Conservation (phyloP, 371 early-diverging fungal genomes). For the Mucor ambiguus region DNA sequence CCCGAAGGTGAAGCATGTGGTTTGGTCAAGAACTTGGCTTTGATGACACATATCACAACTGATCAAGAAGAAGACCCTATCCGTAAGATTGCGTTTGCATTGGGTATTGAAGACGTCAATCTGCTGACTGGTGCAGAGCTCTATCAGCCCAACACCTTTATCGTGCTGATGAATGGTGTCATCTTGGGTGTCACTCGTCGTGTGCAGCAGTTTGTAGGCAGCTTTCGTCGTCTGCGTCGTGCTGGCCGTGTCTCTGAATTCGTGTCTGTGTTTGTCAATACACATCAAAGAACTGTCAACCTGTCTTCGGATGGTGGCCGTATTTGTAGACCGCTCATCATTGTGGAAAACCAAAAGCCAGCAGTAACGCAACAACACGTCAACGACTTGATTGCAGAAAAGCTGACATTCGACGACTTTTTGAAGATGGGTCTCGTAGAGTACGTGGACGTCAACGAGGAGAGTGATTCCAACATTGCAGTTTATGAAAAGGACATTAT, state of each 20-base stretch:
- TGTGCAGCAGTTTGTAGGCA: constrained; percentile 75
- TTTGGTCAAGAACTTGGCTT: constrained; percentile 98
- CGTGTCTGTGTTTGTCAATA: constrained; percentile 92
- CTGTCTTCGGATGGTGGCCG: constrained; percentile 99
- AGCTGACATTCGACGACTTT: constrained; percentile 89
- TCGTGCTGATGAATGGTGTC: constrained; percentile 94
- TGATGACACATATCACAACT: constrained; percentile 99
- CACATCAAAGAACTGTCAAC: constrained; percentile 84
- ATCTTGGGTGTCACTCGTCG: constrained; percentile 88
- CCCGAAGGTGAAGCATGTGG: constrained; percentile 99
- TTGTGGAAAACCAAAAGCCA: constrained; percentile 86
- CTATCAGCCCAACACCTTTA: constrained; percentile 70
- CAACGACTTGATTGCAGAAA: constrained; percentile 61
- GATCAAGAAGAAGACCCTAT: constrained; percentile 89
- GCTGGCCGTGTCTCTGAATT: constrained; percentile 88
- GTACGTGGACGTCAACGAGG: constrained; percentile 99
- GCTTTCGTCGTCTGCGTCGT: constrained; percentile 88
- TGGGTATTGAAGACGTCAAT: constrained; percentile 92
- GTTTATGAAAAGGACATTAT: constrained; percentile 86
- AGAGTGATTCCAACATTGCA: constrained; percentile 96
- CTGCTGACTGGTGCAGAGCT: constrained; percentile 83
- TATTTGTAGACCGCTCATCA: constrained; percentile 97
- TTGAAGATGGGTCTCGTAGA: constrained; percentile 95
- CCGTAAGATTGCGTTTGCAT: constrained; percentile 71
- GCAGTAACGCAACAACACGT: constrained; percentile 79